phyloP scores from a whole-genome alignment of 1,139 yeast genomes.

The Candida anutae region DNA sequence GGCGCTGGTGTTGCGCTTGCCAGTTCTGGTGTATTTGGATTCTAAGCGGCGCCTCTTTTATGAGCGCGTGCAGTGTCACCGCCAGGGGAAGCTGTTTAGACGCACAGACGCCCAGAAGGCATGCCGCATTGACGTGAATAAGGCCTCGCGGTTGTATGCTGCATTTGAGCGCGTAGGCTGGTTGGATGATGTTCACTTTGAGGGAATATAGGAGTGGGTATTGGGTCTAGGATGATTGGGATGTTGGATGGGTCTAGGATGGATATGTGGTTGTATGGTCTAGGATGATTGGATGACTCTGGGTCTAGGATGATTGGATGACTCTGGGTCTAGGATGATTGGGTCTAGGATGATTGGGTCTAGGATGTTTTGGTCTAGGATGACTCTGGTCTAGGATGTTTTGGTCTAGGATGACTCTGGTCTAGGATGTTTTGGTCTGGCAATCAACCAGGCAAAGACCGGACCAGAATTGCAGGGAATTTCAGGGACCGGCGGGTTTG shows the following conservation, averaged over 20 bases:
- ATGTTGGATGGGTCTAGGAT: not conserved
- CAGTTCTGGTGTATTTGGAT: constrained; percentile 82
- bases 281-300: too few species aligned
- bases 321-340: too few species aligned
- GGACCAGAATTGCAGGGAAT: too few species aligned
- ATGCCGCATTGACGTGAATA: constrained; percentile 93
- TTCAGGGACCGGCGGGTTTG: too few species aligned
- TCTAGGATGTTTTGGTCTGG: too few species aligned
- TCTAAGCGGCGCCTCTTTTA: constrained; percentile 84
- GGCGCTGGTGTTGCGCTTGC: constrained; percentile 83
- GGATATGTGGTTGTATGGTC: too few species aligned
- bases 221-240: constrained; percentile 1
- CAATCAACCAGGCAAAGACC: too few species aligned
- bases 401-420: too few species aligned
- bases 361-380: too few species aligned
- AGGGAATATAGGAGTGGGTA: constrained; percentile 14
- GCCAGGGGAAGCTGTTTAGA: constrained; percentile 76
- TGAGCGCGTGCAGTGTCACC: constrained; percentile 77
- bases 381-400: too few species aligned
- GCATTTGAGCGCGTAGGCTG: constrained; percentile 95
- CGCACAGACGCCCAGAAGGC: constrained; percentile 98
- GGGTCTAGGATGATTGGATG: too few species aligned
- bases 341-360: too few species aligned
- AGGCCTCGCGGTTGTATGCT: constrained; percentile 86
- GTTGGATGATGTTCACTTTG: constrained; percentile 75